Percentiles rank a stretch among this genome's conserved stretches.
Conservation (phyloP, 305 asterid genomes). For the Fraxinus greggii region DNA sequence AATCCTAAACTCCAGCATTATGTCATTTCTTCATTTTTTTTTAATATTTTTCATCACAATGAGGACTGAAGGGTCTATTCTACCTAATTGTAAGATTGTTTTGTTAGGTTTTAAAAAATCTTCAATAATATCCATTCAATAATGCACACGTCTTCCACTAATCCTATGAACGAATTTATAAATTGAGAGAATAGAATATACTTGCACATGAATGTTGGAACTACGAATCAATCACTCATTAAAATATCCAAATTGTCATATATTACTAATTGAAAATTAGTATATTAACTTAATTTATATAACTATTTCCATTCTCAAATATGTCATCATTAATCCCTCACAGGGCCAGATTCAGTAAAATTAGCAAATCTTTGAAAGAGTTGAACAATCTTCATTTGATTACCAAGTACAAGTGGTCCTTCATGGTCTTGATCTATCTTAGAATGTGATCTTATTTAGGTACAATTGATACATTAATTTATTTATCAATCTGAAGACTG, state of each 20-base stretch:
- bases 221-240: neutral
- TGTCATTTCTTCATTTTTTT: no score
- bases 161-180: neutral
- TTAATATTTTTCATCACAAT: neutral
- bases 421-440: neutral
- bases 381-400: conserved; percentile 5
- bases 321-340: neutral
- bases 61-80: neutral
- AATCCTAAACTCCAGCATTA: neutral
- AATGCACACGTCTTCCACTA: neutral
- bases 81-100: neutral
- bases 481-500: neutral
- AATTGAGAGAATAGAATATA: neutral
- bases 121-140: neutral
- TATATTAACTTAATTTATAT: neutral
- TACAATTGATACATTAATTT: neutral
- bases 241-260: neutral
- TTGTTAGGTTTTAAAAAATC: neutral
- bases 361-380: neutral
- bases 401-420: neutral
- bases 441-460: neutral
- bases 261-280: neutral
- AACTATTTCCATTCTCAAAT: neutral
- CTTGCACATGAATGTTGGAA: neutral
- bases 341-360: neutral